phyloP scores from a whole-genome alignment of 768 basidiomycete genomes.

The Xerocomus spinulosus region DNA sequence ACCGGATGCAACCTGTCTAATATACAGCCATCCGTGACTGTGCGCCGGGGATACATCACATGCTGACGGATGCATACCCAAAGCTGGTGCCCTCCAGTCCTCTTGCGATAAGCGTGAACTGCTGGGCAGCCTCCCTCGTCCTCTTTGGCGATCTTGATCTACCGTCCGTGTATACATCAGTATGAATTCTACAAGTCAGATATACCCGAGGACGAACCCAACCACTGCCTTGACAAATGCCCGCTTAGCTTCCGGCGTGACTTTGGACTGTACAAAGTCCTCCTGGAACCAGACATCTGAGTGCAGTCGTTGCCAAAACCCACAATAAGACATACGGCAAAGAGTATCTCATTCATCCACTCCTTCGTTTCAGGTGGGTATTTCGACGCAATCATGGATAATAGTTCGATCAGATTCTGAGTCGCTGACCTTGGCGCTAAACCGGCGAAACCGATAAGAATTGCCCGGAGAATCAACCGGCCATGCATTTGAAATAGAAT shows the following conservation, averaged over 20 bases:
- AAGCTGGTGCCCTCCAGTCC: constrained; percentile 84
- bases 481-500: constrained; percentile 54
- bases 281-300: constrained; percentile 40
- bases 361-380: constrained; percentile 48
- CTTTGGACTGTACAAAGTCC: constrained; percentile 70
- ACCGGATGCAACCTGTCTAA: too few relatives aligned
- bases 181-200: neutral
- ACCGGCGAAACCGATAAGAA: constrained; percentile 78
- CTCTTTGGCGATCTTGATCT: constrained; percentile 70
- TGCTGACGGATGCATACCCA: constrained; percentile 68
- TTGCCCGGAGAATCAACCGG: constrained; percentile 62
- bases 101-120: constrained; percentile 80
- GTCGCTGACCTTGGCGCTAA: constrained; percentile 79
- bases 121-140: constrained; percentile 79
- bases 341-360: constrained; percentile 75
- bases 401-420: constrained; percentile 78
- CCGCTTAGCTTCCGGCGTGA: constrained; percentile 69
- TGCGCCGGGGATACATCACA: constrained; percentile 30
- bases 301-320: constrained; percentile 1
- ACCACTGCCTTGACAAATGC: constrained; percentile 69
- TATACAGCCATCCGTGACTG: too few relatives aligned
- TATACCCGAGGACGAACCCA: constrained; percentile 40
- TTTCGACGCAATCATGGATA: constrained; percentile 62
- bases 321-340: constrained; percentile 42
- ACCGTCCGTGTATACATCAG: constrained; percentile 3